Percentiles rank a stretch among this genome's conserved stretches.
These are phyloP conservation scores for Pouteria glomerata DNA, from an alignment of 148 eudicot genomes.

Conservation along the genomic window DNA sequence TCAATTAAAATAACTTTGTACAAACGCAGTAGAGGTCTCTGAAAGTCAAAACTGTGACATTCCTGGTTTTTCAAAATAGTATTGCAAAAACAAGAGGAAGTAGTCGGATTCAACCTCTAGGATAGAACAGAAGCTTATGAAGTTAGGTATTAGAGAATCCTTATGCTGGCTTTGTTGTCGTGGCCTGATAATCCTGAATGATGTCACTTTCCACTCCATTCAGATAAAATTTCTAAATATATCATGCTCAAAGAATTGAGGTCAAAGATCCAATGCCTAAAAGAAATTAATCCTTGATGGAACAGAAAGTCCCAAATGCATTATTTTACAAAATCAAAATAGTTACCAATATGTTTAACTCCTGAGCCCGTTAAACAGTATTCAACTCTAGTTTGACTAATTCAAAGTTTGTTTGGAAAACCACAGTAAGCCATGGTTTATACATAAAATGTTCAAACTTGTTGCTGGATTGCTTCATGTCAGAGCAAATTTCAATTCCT, in stretches of 20 bases:
- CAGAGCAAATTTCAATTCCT: too few relatives aligned
- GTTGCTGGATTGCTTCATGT: too few relatives aligned
- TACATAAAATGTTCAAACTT: too few relatives aligned
- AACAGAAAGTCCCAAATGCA: neutral
- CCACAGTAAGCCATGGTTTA: too few relatives aligned
- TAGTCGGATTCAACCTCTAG: neutral
- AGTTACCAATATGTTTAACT: too few relatives aligned
- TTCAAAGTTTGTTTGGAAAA: too few relatives aligned
- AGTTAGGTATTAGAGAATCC: neutral
- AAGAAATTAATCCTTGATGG: neutral
- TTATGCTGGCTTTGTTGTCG: neutral
- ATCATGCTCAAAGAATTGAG: neutral
- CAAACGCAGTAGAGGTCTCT: neutral
- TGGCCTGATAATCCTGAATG: neutral
- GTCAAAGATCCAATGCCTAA: neutral
- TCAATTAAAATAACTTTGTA: neutral
- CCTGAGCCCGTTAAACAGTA: too few relatives aligned
- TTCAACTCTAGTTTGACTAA: too few relatives aligned
- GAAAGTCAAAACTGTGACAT: neutral
- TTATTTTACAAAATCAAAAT: too few relatives aligned
- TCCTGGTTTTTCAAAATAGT: too few relatives aligned
- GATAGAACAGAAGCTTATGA: neutral
- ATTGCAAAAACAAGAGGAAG: too few relatives aligned
- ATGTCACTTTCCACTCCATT: neutral
- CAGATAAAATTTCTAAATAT: neutral